A percentile compares a stretch with the other conserved stretches of the same genome.
phyloP scores from a whole-genome alignment of 345 rosid genomes.

The Murraya koenigii region DNA sequence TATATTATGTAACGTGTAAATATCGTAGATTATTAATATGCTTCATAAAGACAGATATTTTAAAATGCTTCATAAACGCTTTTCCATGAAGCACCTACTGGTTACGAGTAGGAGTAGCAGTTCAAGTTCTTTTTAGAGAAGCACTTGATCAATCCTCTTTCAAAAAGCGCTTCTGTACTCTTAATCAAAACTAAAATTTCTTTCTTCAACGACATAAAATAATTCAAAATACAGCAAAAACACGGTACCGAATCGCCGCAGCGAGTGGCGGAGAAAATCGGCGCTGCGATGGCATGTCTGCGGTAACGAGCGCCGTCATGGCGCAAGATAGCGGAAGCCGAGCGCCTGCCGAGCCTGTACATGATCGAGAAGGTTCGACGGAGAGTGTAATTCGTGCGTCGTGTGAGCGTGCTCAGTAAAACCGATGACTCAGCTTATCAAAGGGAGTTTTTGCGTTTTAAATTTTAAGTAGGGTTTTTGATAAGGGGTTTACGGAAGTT shows the following conservation, averaged over 20 bases:
- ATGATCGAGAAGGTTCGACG: conserved; percentile 29
- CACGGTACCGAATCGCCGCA: conserved; percentile 32
- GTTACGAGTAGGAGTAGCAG: not conserved
- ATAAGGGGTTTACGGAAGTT: conserved; percentile 43
- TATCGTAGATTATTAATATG: no score
- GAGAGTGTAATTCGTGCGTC: not conserved
- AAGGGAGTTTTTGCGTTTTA: not conserved
- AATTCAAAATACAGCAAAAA: not conserved
- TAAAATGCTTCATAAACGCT: not conserved
- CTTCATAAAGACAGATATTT: not conserved
- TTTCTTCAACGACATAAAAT: not conserved
- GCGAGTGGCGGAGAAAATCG: conserved; percentile 36
- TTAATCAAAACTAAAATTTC: not conserved
- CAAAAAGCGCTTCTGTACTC: not conserved
- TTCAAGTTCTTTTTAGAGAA: not conserved
- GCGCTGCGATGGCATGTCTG: conserved; percentile 34
- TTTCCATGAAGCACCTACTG: not conserved
- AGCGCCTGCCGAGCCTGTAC: conserved; percentile 69
- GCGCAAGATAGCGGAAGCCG: conserved; percentile 57
- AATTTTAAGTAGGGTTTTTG: conserved; percentile 59
- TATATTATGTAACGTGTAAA: no score
- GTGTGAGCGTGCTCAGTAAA: no score
- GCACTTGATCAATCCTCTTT: not conserved
- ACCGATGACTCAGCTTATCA: not conserved
- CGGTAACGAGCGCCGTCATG: conserved; percentile 33